These are phyloP conservation scores for Podaxis carcinomalis DNA, from an alignment of 768 basidiomycete genomes.

Conservation along the genomic window DNA sequence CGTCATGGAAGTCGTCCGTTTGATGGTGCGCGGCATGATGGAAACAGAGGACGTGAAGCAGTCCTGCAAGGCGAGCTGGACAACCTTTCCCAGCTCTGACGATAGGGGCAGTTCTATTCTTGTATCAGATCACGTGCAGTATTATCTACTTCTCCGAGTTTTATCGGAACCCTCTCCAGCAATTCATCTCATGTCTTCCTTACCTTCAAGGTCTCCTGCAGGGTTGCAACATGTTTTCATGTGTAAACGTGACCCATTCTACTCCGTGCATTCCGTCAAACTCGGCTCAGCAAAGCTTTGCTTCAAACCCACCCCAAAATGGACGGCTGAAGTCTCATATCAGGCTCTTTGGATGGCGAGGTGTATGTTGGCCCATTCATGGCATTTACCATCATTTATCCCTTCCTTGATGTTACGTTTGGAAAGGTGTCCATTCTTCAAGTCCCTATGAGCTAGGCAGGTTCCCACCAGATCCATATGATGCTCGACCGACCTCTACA, in stretches of 20 bases:
- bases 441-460: not conserved
- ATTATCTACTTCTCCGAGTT: not conserved
- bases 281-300: not conserved
- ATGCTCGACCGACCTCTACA: not conserved
- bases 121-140: not conserved
- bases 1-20: not conserved
- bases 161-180: not conserved
- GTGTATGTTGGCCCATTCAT: not conserved
- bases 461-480: not conserved
- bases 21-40: conserved; percentile 10
- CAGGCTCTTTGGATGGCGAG: not conserved
- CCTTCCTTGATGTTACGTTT: not conserved
- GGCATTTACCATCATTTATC: not conserved
- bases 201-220: not conserved
- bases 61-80: not conserved
- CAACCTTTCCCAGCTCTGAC: conserved; percentile 8
- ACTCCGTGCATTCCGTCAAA: not conserved
- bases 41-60: not conserved
- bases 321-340: not conserved
- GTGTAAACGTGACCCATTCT: not conserved
- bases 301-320: conserved; percentile 4
- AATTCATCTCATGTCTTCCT: not conserved
- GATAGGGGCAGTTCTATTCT: conserved; percentile 9
- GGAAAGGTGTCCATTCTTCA: not conserved
- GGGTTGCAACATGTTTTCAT: not conserved